These are phyloP conservation scores for Amanita molliuscula DNA, from an alignment of 768 basidiomycete species.

Conservation along the genomic window DNA sequence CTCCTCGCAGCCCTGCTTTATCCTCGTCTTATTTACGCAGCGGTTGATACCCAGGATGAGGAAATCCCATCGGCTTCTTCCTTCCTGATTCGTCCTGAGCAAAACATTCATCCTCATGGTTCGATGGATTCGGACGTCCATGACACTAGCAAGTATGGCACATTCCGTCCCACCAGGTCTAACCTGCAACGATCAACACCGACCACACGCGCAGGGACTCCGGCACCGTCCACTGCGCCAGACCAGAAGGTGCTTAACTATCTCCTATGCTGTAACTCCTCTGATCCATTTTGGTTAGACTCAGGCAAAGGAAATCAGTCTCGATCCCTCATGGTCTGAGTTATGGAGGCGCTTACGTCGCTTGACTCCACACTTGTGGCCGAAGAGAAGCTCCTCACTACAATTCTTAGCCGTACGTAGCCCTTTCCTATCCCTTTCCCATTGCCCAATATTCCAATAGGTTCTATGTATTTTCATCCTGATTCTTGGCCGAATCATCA, in stretches of 20 bases:
- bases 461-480: slow-evolving; percentile 61
- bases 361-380: slow-evolving; percentile 80
- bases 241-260: slow-evolving; percentile 25
- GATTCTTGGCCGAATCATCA: slow-evolving; percentile 66
- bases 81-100: slow-evolving; percentile 45
- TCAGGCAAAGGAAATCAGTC: slow-evolving; percentile 36
- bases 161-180: slow-evolving; percentile 48
- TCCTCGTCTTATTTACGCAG: slow-evolving; percentile 57
- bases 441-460: slow-evolving; percentile 22
- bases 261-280: background rate
- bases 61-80: slow-evolving; percentile 36
- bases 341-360: slow-evolving; percentile 53
- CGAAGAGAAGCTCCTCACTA: slow-evolving; percentile 49
- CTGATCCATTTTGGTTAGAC: slow-evolving; percentile 15
- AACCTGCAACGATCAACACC: slow-evolving; percentile 40
- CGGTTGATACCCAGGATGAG: slow-evolving; percentile 33
- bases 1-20: slow-evolving; percentile 50
- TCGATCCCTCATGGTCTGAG: slow-evolving; percentile 66
- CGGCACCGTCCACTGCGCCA: slow-evolving; percentile 28
- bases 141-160: slow-evolving; percentile 61
- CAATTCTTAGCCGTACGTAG: slow-evolving; percentile 57
- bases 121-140: slow-evolving; percentile 31
- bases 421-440: background rate
- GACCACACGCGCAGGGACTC: slow-evolving; percentile 42
- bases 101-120: slow-evolving; percentile 28